Evolutionary conservation across 2,329 filamentous ascomycete genomes (phyloP).

Genomic region (Cordyceps sp.): DNA sequence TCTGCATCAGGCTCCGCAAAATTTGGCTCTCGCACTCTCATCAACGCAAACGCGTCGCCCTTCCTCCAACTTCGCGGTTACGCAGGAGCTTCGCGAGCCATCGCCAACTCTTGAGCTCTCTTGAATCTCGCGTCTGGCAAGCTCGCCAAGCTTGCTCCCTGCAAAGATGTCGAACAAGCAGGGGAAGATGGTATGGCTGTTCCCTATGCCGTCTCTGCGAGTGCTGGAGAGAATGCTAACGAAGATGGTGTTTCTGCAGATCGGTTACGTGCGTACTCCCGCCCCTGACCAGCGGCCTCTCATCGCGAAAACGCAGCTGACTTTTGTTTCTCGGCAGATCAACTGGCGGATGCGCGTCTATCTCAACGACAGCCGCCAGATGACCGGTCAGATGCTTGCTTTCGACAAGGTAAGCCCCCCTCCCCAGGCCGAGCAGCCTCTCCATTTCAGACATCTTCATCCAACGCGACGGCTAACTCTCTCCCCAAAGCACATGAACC

Average conservation of each 20-base stretch:
- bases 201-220: constrained; percentile 18
- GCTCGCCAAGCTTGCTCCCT: constrained; percentile 8
- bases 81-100: constrained; percentile 20
- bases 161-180: constrained; percentile 53
- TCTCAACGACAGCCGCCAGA: constrained; percentile 84
- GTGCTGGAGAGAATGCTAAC: constrained; percentile 46
- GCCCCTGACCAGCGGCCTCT: not conserved
- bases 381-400: constrained; percentile 95
- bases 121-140: constrained; percentile 8
- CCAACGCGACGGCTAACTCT: too few relatives aligned
- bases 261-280: constrained; percentile 48
- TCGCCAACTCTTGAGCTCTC: constrained; percentile 26
- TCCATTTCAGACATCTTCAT: too few relatives aligned
- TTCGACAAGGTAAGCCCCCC: constrained; percentile 88
- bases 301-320: not conserved
- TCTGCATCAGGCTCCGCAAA: constrained; percentile 28
- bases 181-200: constrained; percentile 88
- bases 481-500: constrained; percentile 82
- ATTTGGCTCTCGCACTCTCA: constrained; percentile 22
- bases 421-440: too few relatives aligned
- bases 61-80: constrained; percentile 21
- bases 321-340: constrained; percentile 43
- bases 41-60: constrained; percentile 26
- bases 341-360: constrained; percentile 99
- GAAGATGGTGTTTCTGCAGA: constrained; percentile 33